Base-by-base conservation (phyloP, 345 rosid genomes). In the Boechera retrofracta region DNA sequence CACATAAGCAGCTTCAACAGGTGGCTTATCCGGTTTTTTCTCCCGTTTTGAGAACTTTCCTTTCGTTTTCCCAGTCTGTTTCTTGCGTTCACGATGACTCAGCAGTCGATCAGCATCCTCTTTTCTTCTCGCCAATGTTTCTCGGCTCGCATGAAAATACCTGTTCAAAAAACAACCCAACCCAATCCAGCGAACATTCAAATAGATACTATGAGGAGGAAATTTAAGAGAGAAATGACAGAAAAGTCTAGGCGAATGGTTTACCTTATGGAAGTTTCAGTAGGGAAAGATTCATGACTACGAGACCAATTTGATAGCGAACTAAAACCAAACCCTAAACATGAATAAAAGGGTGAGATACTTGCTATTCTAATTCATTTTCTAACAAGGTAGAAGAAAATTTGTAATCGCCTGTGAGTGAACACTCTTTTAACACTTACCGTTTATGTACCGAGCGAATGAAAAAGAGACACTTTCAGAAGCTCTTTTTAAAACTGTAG, bases 1-100 rank as follows among this genome's bases (percentile, higher is more conserved):
- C 67, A 89, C 87, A 58, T 91, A 91, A 16, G 87, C 93, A 84
- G 92, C 88, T 80, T 91, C 97, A 75, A 89, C 85, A 2, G 99
- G 97, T 8, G 94, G 67, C 79, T 81, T 47, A 55, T 82, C 77
- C 36, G 59, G 1, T 21, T 79, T 63, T 49, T 48, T 86, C 45
- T 76, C 85, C 73, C 83, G 84, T 84, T 83, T 92, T 59, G 78
- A 78, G 77, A 82, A 90, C 82, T 91, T 91, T 41, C 90, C 92
- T 77, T 82, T 81, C 18, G 31, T 71, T 67, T 38, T 68, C 45
- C 67, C 55, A 6, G 75, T 77, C 58, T 72, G 82, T 77, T 84
- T 89, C 80, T 85, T 83, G 41, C 76, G 76, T 15, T 69, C 79
- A 72, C 80, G 82, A 45, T 68, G 76, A 82, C 85, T 87, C 76